These are phyloP conservation scores for Aaosphaeria pasadenensis DNA, from an alignment of 2,329 filamentous ascomycete genomes.

Conservation along the genomic window DNA sequence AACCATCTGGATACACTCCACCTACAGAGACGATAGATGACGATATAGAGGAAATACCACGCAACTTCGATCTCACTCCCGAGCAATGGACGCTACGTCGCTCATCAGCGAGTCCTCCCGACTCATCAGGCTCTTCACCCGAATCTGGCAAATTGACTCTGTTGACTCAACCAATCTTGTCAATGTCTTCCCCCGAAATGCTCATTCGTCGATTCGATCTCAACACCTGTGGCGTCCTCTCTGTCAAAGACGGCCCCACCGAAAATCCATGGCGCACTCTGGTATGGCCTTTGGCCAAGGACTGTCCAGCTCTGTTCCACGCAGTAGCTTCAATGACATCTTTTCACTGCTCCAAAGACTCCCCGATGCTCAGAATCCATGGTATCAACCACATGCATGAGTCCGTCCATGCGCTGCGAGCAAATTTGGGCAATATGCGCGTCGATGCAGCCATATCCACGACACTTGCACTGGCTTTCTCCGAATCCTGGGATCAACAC, in stretches of 20 bases:
- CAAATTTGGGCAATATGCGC: conserved; percentile 61
- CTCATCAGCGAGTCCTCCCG: conserved; percentile 35
- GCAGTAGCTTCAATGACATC: conserved; percentile 67
- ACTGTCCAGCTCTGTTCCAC: conserved; percentile 65
- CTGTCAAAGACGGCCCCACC: conserved; percentile 64
- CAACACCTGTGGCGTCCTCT: conserved; percentile 67
- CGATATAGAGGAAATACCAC: conserved; percentile 56
- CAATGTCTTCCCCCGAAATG: conserved; percentile 56
- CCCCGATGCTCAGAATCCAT: conserved; percentile 55
- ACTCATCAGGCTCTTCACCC: conserved; percentile 32
- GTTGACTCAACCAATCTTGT: conserved; percentile 48
- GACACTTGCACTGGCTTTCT: conserved; percentile 66
- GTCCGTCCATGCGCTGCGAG: conserved; percentile 58
- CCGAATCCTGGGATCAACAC: conserved; percentile 69
- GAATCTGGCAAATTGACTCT: conserved; percentile 19
- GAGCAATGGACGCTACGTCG: conserved; percentile 38
- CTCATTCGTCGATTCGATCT: conserved; percentile 62
- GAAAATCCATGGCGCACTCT: conserved; percentile 72
- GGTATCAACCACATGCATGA: conserved; percentile 69
- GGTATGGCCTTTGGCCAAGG: conserved; percentile 65
- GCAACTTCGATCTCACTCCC: conserved; percentile 31
- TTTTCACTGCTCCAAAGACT: conserved; percentile 62
- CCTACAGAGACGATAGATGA: conserved; percentile 33
- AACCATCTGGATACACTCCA: conserved; percentile 25
- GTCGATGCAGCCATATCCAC: conserved; percentile 66